Evolutionary conservation across 2,329 filamentous ascomycete genomes (phyloP).

Genomic region (Claviceps capensis): DNA sequence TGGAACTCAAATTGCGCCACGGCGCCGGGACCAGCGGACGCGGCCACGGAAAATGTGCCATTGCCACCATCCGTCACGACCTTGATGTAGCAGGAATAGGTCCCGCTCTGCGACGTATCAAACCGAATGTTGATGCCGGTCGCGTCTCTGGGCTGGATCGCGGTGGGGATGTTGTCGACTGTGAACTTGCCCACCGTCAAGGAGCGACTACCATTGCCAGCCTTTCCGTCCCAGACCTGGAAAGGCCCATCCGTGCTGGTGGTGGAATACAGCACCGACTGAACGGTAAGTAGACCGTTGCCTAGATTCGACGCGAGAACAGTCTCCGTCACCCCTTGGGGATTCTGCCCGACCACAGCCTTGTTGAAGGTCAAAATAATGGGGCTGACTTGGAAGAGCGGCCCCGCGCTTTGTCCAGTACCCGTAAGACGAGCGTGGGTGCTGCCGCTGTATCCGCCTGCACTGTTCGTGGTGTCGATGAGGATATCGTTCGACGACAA

Average conservation of each 20-base stretch:
- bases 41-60: conserved; percentile 32
- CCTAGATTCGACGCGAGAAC: conserved; percentile 37
- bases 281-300: conserved; percentile 29
- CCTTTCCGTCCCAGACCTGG: conserved; percentile 20
- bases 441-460: conserved; percentile 30
- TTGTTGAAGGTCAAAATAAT: conserved; percentile 34
- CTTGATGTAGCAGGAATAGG: conserved; percentile 34
- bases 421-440: conserved; percentile 34
- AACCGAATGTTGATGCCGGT: conserved; percentile 32
- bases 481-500: conserved; percentile 32
- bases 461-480: conserved; percentile 32
- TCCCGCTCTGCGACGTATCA: conserved; percentile 30
- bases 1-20: conserved; percentile 41
- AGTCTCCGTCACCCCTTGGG: conserved; percentile 25
- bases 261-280: conserved; percentile 28
- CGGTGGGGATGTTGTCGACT: conserved; percentile 30
- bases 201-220: conserved; percentile 8
- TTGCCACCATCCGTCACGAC: conserved; percentile 35
- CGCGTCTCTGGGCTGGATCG: conserved; percentile 25
- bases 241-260: conserved; percentile 31
- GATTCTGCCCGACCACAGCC: conserved; percentile 29
- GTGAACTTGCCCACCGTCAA: conserved; percentile 33
- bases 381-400: conserved; percentile 34
- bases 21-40: conserved; percentile 33
- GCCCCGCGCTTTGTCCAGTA: conserved; percentile 29